These are phyloP conservation scores for Zygoascus flipseniorum DNA, from an alignment of 805 yeast species.

Conservation along the genomic window DNA sequence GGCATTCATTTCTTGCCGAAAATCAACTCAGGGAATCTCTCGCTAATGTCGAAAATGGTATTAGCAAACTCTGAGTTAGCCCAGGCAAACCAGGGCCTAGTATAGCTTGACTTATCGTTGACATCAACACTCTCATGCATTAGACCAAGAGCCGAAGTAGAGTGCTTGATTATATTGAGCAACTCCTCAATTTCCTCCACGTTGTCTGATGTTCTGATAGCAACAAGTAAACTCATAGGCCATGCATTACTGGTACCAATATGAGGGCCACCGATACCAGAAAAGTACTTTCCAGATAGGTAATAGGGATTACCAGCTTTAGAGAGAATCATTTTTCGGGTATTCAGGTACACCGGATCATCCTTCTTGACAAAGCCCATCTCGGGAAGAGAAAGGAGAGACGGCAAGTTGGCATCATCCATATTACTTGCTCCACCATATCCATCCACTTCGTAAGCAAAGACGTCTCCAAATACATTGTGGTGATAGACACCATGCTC, in stretches of 20 bases:
- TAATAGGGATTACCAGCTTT: constrained; percentile 73
- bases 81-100: constrained; percentile 93
- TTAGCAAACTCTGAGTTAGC: constrained; percentile 87
- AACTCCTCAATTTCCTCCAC: constrained; percentile 55
- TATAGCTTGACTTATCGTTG: constrained; percentile 39
- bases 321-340: constrained; percentile 65
- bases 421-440: constrained; percentile 63
- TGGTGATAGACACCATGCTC: constrained; percentile 60
- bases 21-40: constrained; percentile 62
- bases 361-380: constrained; percentile 48
- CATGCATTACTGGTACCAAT: constrained; percentile 74
- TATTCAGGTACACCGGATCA: constrained; percentile 63
- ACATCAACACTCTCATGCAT: constrained; percentile 80
- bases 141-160: constrained; percentile 68
- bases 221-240: constrained; percentile 81
- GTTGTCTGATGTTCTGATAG: constrained; percentile 64
- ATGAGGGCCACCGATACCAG: constrained; percentile 89
- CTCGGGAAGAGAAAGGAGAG: constrained; percentile 71
- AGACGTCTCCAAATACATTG: constrained; percentile 63
- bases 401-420: constrained; percentile 92
- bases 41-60: constrained; percentile 68
- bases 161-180: constrained; percentile 43
- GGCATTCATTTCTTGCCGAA: constrained; percentile 26
- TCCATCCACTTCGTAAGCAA: constrained; percentile 86
- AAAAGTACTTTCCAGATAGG: constrained; percentile 50